Base-by-base conservation (phyloP, 495 filamentous ascomycete genomes). In the Tuber aestivum region DNA sequence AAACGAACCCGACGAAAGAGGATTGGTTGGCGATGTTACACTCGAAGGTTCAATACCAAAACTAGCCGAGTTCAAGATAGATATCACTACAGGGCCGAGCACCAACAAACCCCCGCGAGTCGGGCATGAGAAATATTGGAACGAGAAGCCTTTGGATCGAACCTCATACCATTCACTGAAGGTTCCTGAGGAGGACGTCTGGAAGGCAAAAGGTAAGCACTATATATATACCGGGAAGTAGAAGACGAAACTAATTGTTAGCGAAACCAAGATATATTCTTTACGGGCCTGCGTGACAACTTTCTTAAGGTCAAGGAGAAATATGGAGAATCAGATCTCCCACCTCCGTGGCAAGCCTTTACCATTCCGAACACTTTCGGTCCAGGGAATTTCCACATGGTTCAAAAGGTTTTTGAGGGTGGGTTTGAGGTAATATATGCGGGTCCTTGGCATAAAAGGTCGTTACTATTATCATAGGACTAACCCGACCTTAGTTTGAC, bases 401-500 rank as follows among this genome's bases (percentile, higher is more conserved):
- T 98, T 56, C 95, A 99, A 84, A 98, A 97, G 84, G 88, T 94
- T 4, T 99, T 97, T 83, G 89, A 92, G 82, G 96, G 96, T 1
- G 80, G 90, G 37, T 99, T 98, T 83, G 93, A 92, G 86, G 88
- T 89, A 86, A 72, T 77, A 70, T 69, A 69, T 42, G 35, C 18
- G 16, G 14, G 35, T 65, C 35, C 56, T 20, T 32, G 35, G 3
- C 38, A 12, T 35, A 27, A 41, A 68, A 37, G 4, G 16, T n/a
- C 27, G 8, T 16, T 32, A 61, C 38, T 16, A 69, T 41, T 41
- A 35, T 56, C 72, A 37, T 27, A 68, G 45, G 72, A 65, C 21
- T 78, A 78, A 75, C 18, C 16, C 75, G 37, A 5, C 77, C 68
- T 35, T 74, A 95, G 87, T 98, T 99, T 80, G 95, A 99, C 81